These are phyloP conservation scores for Colletotrichum cordylinicola DNA, from an alignment of 2,329 filamentous ascomycete species.

Conservation along the genomic window DNA sequence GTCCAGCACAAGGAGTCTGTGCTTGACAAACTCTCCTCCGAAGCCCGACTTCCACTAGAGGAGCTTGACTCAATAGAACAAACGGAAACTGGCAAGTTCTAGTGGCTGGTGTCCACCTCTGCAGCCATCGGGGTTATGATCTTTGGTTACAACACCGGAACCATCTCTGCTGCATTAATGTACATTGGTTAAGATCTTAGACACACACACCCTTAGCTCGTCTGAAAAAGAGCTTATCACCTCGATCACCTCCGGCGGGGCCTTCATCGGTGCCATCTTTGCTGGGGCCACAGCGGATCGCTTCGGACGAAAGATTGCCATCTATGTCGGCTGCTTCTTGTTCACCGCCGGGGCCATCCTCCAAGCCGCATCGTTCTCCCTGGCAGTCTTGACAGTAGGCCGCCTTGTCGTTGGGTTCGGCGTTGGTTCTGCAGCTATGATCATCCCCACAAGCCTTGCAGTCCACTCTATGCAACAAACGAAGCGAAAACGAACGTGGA, in stretches of 20 bases:
- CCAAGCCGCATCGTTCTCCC: slow-evolving; percentile 23
- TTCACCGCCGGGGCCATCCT: slow-evolving; percentile 25
- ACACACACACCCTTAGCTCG: slow-evolving; percentile 38
- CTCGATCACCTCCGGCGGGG: slow-evolving; percentile 52
- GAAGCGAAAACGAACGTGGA: neutral
- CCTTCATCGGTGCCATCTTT: slow-evolving; percentile 25
- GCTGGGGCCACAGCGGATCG: slow-evolving; percentile 25
- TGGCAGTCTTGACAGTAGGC: slow-evolving; percentile 25
- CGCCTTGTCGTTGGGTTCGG: slow-evolving; percentile 52
- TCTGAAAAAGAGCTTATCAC: slow-evolving; percentile 57
- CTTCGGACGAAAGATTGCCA: slow-evolving; percentile 41
- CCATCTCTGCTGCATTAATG: slow-evolving; percentile 50
- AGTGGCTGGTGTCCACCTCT: neutral
- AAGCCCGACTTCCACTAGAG: neutral
- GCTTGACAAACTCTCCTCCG: neutral
- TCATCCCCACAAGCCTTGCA: slow-evolving; percentile 33
- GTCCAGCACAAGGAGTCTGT: neutral
- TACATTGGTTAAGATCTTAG: slow-evolving; percentile 44
- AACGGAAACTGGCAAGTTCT: slow-evolving; percentile 24
- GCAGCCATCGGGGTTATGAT: slow-evolving; percentile 22
- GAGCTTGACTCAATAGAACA: slow-evolving; percentile 14
- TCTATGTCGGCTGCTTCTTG: slow-evolving; percentile 42
- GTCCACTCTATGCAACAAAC: neutral
- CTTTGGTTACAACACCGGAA: slow-evolving; percentile 50
- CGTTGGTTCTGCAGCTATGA: slow-evolving; percentile 53